Evolutionary conservation across 1,139 yeast genomes (phyloP).

Genomic region (Candida sp.): DNA sequence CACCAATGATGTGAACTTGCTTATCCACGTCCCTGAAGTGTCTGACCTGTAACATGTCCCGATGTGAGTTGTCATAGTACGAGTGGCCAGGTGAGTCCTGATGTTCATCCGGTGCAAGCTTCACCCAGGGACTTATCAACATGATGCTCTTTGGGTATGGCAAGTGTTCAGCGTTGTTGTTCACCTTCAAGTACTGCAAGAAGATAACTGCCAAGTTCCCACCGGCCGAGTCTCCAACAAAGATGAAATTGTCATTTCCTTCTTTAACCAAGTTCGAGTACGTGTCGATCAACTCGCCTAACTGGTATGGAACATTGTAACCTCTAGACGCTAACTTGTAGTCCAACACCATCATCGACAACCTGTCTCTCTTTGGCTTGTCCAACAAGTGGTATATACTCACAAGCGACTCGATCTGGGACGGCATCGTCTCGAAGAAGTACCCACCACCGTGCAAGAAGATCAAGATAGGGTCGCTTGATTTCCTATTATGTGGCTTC

Average conservation of each 20-base stretch:
- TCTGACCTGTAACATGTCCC: slow-evolving; percentile 33
- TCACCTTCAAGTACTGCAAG: slow-evolving; percentile 28
- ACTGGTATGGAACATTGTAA: slow-evolving; percentile 37
- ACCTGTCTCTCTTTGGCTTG: slow-evolving; percentile 24
- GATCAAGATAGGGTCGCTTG: slow-evolving; percentile 39
- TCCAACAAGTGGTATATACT: slow-evolving; percentile 34
- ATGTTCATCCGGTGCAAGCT: slow-evolving; percentile 14
- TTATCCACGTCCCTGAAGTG: slow-evolving; percentile 6
- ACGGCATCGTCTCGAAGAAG: slow-evolving; percentile 35
- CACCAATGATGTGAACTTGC: slow-evolving; percentile 15
- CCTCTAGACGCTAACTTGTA: slow-evolving; percentile 41
- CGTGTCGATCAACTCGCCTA: slow-evolving; percentile 34
- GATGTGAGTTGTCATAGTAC: slow-evolving; percentile 32
- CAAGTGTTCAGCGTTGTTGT: slow-evolving; percentile 8
- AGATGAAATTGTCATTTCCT: slow-evolving; percentile 34
- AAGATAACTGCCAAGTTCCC: slow-evolving; percentile 38
- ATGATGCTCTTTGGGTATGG: slow-evolving; percentile 36
- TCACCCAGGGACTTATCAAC: slow-evolving; percentile 47
- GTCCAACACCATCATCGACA: slow-evolving; percentile 41
- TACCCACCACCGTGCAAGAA: slow-evolving; percentile 52
- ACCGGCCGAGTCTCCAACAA: slow-evolving; percentile 50
- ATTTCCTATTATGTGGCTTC: slow-evolving; percentile 29
- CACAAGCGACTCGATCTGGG: slow-evolving; percentile 35
- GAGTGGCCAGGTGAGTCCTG: slow-evolving; percentile 33
- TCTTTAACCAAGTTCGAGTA: slow-evolving; percentile 27